phyloP scores from a whole-genome alignment of 1,139 yeast genomes.

The Hyphopichia pseudoburtonii region DNA sequence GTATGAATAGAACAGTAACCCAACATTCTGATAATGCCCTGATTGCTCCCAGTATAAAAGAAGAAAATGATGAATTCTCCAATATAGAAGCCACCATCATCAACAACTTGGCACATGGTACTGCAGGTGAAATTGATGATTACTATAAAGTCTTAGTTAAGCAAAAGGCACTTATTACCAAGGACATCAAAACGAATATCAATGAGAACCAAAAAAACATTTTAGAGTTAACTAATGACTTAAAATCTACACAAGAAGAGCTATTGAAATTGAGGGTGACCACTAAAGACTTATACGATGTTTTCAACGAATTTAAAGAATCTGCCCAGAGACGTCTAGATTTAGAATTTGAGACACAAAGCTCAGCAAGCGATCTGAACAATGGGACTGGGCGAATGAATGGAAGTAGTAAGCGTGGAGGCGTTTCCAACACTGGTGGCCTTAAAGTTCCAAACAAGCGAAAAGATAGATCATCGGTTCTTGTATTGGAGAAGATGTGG shows the following conservation, averaged over 20 bases:
- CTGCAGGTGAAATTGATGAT: slow-evolving; percentile 72
- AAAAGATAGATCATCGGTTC: slow-evolving; percentile 66
- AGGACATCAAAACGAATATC: slow-evolving; percentile 64
- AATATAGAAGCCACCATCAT: slow-evolving; percentile 42
- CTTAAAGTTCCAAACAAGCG: slow-evolving; percentile 14
- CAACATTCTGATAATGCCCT: slow-evolving; percentile 8
- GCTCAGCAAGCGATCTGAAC: background rate
- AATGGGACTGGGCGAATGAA: no score
- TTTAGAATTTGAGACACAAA: slow-evolving; percentile 29
- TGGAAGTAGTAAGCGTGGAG: no score
- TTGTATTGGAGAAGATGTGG: slow-evolving; percentile 80
- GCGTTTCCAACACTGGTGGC: slow-evolving; percentile 1
- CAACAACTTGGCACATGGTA: slow-evolving; percentile 58
- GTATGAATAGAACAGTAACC: slow-evolving; percentile 15
- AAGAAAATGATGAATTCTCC: slow-evolving; percentile 10
- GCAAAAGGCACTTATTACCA: slow-evolving; percentile 55
- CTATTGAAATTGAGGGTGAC: slow-evolving; percentile 59
- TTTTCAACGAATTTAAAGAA: slow-evolving; percentile 65
- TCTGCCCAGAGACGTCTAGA: slow-evolving; percentile 64
- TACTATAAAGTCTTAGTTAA: slow-evolving; percentile 59
- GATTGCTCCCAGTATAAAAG: slow-evolving; percentile 2
- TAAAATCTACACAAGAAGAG: slow-evolving; percentile 63
- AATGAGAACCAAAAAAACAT: slow-evolving; percentile 75
- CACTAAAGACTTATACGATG: slow-evolving; percentile 60
- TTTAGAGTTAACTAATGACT: slow-evolving; percentile 63